Base-by-base conservation (phyloP, 495 filamentous ascomycete genomes). In the Penicillium bovifimosum region DNA sequence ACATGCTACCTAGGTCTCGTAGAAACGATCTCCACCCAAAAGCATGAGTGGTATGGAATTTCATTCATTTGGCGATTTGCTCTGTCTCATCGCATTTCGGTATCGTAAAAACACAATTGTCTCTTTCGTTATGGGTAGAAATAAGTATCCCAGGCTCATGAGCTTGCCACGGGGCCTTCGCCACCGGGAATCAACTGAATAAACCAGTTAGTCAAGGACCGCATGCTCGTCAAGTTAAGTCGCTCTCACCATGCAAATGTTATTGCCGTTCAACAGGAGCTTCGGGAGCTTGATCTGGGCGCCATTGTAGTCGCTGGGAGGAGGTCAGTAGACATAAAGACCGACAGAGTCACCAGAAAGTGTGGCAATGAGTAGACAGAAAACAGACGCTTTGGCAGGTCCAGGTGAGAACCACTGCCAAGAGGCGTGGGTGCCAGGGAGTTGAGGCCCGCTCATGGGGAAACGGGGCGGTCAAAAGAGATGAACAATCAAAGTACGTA, bases 261-360 rank as follows among this genome's bases (percentile, higher is more conserved):
- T 96, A 71, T 98, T 98, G 32, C 93, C 93, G 60, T 97, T 97
- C n/a, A 98, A 76, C 20, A 98, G 70, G 41, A 97, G 93, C 78
- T 96, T 96, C 14, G 88, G 80, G 16, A 96, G 83, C 69, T 95
- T 95, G 14, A 82, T 86, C 59, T 90, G 84, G 53, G 86, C 78
- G 54, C 91, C 93, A 13, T 82, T 83, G 70, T 92, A 95, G 70
- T 98, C 93, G 63, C 91, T 96, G 45, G n/a, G 17, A 44, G 27
- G 17, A 38, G n/a, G 41, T 70, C 63, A 71, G 62, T 50, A n/a
- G n/a, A 14, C 34, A 3, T n/a, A 14, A 20, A 27, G 29, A n/a
- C 16, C 8, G 17, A 3, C 7, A 47, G 8, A 36, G 2, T 16
- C 13, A 6, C 20, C 16, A 11, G n/a, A 11, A 9, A 33, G 32